Percentiles rank a stretch among this genome's conserved stretches.
Evolutionary conservation across 2,329 filamentous ascomycete genomes (phyloP).

Genomic region (Parafenestella ontariensis): DNA sequence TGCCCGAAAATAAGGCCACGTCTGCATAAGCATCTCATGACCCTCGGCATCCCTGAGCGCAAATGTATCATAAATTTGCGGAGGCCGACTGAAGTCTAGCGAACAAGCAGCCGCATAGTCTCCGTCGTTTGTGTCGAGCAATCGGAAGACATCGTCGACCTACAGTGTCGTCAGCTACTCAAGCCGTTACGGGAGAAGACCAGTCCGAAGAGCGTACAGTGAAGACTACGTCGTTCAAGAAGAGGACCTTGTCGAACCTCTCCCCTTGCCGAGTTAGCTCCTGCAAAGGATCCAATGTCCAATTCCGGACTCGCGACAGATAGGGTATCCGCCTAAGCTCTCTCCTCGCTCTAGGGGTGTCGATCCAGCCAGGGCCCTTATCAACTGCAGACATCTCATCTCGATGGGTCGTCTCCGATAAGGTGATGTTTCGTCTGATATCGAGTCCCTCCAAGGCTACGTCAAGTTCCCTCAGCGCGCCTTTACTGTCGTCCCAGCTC

Average conservation of each 20-base stretch:
- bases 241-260: conserved; percentile 65
- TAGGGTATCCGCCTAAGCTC: conserved; percentile 73
- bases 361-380: conserved; percentile 64
- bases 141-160: conserved; percentile 61
- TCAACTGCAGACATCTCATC: conserved; percentile 44
- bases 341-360: conserved; percentile 55
- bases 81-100: conserved; percentile 64
- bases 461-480: conserved; percentile 65
- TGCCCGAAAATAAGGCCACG: conserved; percentile 67
- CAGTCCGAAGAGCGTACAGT: too few species aligned
- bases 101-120: conserved; percentile 69
- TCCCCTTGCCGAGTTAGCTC: conserved; percentile 58
- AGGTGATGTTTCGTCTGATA: conserved; percentile 62
- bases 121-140: conserved; percentile 65
- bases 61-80: conserved; percentile 68
- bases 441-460: conserved; percentile 58
- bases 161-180: too few species aligned
- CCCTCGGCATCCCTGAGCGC: conserved; percentile 64
- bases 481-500: conserved; percentile 73
- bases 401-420: conserved; percentile 62
- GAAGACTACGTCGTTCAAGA: conserved; percentile 70
- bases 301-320: conserved; percentile 69
- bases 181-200: too few species aligned
- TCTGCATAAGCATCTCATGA: conserved; percentile 59
- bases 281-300: conserved; percentile 65